These are phyloP conservation scores for Hypseocharis bilobata DNA, from an alignment of 441 rosid genomes.

Conservation along the genomic window DNA sequence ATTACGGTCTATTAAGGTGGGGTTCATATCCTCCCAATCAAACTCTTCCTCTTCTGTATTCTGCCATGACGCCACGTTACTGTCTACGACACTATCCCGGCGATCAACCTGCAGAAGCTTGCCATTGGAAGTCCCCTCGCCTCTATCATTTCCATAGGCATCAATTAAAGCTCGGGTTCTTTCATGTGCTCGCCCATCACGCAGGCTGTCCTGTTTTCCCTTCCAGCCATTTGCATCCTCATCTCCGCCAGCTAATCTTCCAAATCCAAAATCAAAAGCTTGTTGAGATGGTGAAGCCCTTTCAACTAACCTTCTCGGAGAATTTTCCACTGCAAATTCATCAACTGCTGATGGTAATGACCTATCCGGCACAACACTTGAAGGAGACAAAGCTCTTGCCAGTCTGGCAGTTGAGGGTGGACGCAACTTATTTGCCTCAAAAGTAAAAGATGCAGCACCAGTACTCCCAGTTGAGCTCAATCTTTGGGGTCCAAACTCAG, in stretches of 20 bases:
- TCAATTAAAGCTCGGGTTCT: neutral
- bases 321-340: conserved; percentile 40
- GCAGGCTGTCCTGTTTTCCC: conserved; percentile 29
- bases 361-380: conserved; percentile 31
- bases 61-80: conserved; percentile 54
- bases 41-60: conserved; percentile 32
- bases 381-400: conserved; percentile 35
- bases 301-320: conserved; percentile 54
- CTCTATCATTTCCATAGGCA: neutral
- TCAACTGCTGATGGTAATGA: conserved; percentile 30
- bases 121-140: neutral
- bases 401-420: conserved; percentile 36
- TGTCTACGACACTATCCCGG: neutral
- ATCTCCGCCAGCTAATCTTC: conserved; percentile 40
- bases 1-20: conserved; percentile 53
- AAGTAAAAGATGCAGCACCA: conserved; percentile 33
- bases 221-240: conserved; percentile 43
- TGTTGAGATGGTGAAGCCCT: conserved; percentile 54
- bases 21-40: conserved; percentile 18
- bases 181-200: conserved; percentile 15
- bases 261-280: conserved; percentile 43
- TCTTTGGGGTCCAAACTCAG: conserved; percentile 41
- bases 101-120: neutral
- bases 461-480: conserved; percentile 31
- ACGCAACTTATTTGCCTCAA: conserved; percentile 40